Percentiles rank a stretch among this genome's conserved stretches.
Evolutionary conservation across 129 eudicot species (phyloP).

Genomic region (Centella asiatica): DNA sequence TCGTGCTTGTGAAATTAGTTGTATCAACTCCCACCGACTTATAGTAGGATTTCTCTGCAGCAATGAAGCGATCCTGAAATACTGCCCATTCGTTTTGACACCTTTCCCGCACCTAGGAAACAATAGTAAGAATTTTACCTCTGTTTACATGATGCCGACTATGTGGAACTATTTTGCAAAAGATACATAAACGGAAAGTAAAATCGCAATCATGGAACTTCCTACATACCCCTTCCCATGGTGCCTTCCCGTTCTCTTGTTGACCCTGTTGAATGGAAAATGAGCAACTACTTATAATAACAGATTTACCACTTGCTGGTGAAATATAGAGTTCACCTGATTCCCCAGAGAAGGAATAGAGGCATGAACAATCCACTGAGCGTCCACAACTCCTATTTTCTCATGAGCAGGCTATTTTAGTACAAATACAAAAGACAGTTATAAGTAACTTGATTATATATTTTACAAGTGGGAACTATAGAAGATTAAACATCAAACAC

Average conservation of each 20-base stretch:
- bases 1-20: conserved; percentile 9
- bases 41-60: conserved; percentile 42
- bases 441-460: background rate
- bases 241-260: conserved; percentile 35
- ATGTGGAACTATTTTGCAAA: too few relatives aligned
- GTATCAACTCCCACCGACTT: conserved; percentile 36
- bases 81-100: conserved; percentile 51
- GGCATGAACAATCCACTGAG: conserved; percentile 90
- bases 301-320: background rate
- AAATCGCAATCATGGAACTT: conserved; percentile 3
- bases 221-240: conserved; percentile 50
- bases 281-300: background rate
- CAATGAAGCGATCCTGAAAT: conserved; percentile 39
- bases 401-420: conserved; percentile 79
- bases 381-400: conserved; percentile 90
- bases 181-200: too few relatives aligned
- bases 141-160: too few relatives aligned
- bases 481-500: background rate
- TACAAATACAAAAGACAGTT: background rate
- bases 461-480: background rate
- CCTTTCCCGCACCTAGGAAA: conserved; percentile 46
- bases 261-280: conserved; percentile 24
- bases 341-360: conserved; percentile 85
- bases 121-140: background rate
- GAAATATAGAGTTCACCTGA: conserved; percentile 40